Base-by-base conservation (phyloP, 441 rosid genomes). In the Populus trichocarpa region DNA sequence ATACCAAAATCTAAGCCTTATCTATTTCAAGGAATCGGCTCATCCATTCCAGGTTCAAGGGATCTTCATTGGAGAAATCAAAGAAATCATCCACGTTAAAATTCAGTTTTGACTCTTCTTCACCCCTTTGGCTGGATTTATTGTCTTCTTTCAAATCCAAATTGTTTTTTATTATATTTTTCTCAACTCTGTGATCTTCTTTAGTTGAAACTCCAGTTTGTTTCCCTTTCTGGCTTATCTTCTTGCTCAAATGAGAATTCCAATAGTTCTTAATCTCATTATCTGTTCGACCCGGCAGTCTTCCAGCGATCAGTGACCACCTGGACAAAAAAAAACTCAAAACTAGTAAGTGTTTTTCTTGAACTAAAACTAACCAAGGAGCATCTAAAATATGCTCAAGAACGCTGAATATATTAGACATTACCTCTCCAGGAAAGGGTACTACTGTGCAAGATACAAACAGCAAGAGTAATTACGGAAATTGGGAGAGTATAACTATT, bases 181-280 rank as follows among this genome's bases (percentile, higher is more conserved):
- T 77, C 5, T 72, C 78, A 67, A 73, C 61, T 61, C 72, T 76
- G 77, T 66, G 75, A 33, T 69, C 72, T 30, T 69, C 81, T 33
- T 59, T 70, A 6, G 76, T 16, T 23, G 79, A 61, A 79, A 36
- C 77, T 26, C 57, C 87, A 9, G 23, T 78, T 75, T 78, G 86
- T 76, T 80, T 87, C 84, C 77, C 84, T 46, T 80, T 86, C 64
- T 83, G 77, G 33, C 80, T 84, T 67, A 89, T 85, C 82, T 83
- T 91, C 88, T 87, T 89, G 92, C 93, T 84, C 91, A 91, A 88
- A 88, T 85, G 91, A 88, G 95, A 89, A 74, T 91, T 91, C 95
- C 95, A 91, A 53, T 91, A 91, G 77, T 91, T 91, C 84, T 91
- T 91, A 35, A 91, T 87, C 85, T 91, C 93, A 28, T 91, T 89